Evolutionary conservation across 108 stramenopile genomes (phyloP), one percentile per base, ranked within the genome.

Genomic region (Discostella stelligeroides): DNA sequence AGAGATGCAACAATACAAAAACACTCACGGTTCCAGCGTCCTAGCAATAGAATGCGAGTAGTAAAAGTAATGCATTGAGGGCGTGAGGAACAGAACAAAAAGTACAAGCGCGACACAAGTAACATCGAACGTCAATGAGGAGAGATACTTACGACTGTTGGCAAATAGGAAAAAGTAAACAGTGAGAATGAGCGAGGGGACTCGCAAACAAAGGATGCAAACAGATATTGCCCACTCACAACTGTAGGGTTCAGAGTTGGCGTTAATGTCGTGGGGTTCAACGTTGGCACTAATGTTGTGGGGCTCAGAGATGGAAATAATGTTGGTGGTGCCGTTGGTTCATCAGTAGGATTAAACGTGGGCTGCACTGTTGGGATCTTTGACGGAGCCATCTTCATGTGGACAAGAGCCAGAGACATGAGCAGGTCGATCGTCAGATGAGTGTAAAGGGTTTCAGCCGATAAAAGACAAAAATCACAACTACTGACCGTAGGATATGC

Each of bases 401-500:
- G n/a, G n/a, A n/a, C n/a, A n/a, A n/a, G n/a, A n/a, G n/a, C n/a
- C n/a, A n/a, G n/a, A n/a, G n/a, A n/a, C n/a, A n/a, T n/a, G n/a
- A 28, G 45, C n/a, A n/a, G n/a, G n/a, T n/a, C n/a, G n/a, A n/a
- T n/a, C n/a, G n/a, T 24, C 23, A 37, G n/a, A 58, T 46, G 23
- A 5, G 1, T 49, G 34, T 27, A 17, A 65, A 20, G 27, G 20
- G 24, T 28, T 42, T 20, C 45, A 14, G 29, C 47, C 27, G 13
- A 11, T 23, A 63, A 3, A 3, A 1, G 25, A 21, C 38, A 60
- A 1, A 40, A 1, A 1, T 24, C 10, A 47, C 41, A 48, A 48
- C 41, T 28, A 38, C 37, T 28, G 15, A 43, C 57, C 56, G 68
- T 69, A 47, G 68, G 68, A 30, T 45, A 59, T 9, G 45, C 41